Evolutionary conservation across 2,329 filamentous ascomycete species (phyloP).

Genomic region (Blastomyces emzantsi): DNA sequence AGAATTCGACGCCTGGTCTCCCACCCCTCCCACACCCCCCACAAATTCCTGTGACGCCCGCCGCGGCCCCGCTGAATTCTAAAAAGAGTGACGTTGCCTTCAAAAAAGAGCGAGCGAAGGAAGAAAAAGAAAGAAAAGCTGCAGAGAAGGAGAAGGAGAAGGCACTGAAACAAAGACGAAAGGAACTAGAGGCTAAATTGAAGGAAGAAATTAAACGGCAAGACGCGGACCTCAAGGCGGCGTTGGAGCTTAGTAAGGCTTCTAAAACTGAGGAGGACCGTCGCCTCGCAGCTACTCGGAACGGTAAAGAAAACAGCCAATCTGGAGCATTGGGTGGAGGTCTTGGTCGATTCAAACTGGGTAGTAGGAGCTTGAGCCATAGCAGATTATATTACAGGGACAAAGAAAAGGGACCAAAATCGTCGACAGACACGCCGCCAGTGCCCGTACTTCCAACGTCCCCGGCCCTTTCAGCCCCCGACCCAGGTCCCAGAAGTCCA

Average conservation of each 20-base stretch:
- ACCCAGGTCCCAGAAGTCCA: not conserved
- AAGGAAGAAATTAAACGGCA: conserved; percentile 49
- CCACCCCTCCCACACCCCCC: conserved; percentile 13
- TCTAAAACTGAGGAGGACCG: conserved; percentile 48
- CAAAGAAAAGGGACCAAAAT: conserved; percentile 27
- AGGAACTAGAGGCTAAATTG: conserved; percentile 48
- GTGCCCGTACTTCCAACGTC: conserved; percentile 7
- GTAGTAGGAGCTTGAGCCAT: conserved; percentile 69
- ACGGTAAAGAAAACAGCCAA: conserved; percentile 37
- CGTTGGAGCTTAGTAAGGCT: conserved; percentile 57
- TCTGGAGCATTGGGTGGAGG: conserved; percentile 33
- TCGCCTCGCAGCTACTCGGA: conserved; percentile 25
- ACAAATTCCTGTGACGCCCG: conserved; percentile 23
- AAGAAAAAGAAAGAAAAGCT: conserved; percentile 50
- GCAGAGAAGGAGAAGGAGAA: conserved; percentile 37
- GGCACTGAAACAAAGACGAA: conserved; percentile 46
- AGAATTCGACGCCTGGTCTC: conserved; percentile 21
- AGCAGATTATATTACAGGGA: conserved; percentile 46
- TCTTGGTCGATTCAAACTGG: conserved; percentile 58
- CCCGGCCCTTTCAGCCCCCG: not conserved
- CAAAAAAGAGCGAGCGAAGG: conserved; percentile 56
- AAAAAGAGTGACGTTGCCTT: conserved; percentile 53
- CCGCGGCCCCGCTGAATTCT: conserved; percentile 21
- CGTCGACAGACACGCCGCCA: conserved; percentile 10
- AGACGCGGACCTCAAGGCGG: conserved; percentile 55